Conservation (phyloP, 257 asterid genomes). For the Echites panduratus region DNA sequence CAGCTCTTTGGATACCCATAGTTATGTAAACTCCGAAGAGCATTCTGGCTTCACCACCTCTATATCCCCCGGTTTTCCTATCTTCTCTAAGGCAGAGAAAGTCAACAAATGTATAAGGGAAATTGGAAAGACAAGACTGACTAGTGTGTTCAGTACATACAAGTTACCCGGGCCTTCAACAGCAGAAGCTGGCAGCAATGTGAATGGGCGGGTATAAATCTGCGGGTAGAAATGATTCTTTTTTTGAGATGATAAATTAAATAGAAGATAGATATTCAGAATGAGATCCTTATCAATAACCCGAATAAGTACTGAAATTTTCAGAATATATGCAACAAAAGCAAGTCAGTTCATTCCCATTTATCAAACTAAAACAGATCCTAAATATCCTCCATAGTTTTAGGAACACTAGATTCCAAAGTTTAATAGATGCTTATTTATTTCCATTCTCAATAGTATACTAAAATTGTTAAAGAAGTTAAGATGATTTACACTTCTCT, state of each 20-base stretch:
- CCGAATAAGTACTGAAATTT: not conserved
- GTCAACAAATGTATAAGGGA: not conserved
- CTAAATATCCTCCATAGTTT: not conserved
- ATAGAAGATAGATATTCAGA: not conserved
- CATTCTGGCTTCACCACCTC: not conserved
- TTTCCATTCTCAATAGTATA: no score
- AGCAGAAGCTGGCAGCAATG: conserved; percentile 66
- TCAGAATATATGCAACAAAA: not conserved
- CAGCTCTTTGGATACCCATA: not conserved
- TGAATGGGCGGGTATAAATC: conserved; percentile 64
- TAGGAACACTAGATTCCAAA: not conserved
- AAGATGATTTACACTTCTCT: not conserved
- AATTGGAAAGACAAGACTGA: not conserved
- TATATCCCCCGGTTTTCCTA: not conserved
- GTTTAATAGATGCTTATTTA: not conserved
- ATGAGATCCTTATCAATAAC: not conserved
- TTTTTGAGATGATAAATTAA: not conserved
- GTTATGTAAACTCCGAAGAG: not conserved
- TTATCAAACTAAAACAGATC: not conserved
- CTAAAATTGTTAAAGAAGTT: no score
- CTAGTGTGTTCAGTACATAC: conserved; percentile 34
- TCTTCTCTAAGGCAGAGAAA: not conserved
- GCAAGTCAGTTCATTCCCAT: not conserved
- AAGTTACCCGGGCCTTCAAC: conserved; percentile 73
- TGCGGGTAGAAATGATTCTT: conserved; percentile 20